Evolutionary conservation across 805 yeast species (phyloP).

Genomic region (Saccharomycopsis fodiens): DNA sequence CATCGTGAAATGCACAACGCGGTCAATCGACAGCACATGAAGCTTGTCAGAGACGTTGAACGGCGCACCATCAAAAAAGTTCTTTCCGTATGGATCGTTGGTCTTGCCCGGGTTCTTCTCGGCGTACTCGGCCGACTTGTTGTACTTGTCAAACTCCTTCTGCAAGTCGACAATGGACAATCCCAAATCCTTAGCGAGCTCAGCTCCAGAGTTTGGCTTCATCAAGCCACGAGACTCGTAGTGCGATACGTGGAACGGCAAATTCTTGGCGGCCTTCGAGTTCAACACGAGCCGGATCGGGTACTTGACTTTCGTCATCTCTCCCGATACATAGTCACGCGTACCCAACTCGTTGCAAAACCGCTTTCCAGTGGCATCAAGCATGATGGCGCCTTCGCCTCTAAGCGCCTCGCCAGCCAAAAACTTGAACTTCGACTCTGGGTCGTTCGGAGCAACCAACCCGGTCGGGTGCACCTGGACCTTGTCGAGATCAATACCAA

Average conservation of each 20-base stretch:
- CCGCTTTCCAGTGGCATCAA: conserved; percentile 44
- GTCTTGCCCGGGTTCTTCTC: conserved; percentile 27
- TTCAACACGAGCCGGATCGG: conserved; percentile 47
- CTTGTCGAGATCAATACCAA: conserved; percentile 54
- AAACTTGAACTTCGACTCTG: conserved; percentile 41
- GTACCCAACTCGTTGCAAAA: conserved; percentile 56
- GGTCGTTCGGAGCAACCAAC: conserved; percentile 46
- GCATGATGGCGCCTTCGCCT: conserved; percentile 58
- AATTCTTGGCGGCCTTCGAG: conserved; percentile 35
- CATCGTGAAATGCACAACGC: conserved; percentile 61
- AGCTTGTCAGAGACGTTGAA: conserved; percentile 30
- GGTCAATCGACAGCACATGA: conserved; percentile 46
- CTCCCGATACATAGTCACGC: conserved; percentile 52
- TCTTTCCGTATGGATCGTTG: conserved; percentile 37
- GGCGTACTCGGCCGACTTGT: conserved; percentile 28
- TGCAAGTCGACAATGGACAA: conserved; percentile 27
- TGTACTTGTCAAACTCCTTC: conserved; percentile 33
- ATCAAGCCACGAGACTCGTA: conserved; percentile 49
- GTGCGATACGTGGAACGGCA: conserved; percentile 47
- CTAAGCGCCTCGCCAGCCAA: conserved; percentile 61
- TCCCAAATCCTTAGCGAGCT: conserved; percentile 37
- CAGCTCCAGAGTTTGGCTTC: conserved; percentile 37
- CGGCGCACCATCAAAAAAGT: conserved; percentile 42
- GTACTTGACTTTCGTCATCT: conserved; percentile 37
- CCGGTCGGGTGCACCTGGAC: conserved; percentile 69